Evolutionary conservation across 2,329 filamentous ascomycete species (phyloP).

Genomic region (Fusarium nanum): DNA sequence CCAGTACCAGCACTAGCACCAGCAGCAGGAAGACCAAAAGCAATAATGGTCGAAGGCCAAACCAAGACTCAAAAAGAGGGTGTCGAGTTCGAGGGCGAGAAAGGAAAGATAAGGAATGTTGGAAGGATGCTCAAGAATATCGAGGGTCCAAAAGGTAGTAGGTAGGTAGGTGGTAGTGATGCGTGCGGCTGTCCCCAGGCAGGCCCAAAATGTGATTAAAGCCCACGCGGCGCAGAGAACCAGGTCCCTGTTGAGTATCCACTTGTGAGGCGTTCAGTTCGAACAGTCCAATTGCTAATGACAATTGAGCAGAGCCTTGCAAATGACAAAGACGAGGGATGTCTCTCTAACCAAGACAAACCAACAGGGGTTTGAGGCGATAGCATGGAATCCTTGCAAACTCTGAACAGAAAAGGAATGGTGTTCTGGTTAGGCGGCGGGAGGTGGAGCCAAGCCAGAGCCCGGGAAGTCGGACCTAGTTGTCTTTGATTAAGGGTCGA

Average conservation of each 20-base stretch:
- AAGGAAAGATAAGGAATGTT: conserved; percentile 33
- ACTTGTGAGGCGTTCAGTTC: conserved; percentile 40
- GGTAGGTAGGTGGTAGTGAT: conserved; percentile 31
- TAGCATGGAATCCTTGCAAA: conserved; percentile 34
- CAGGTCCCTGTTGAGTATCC: conserved; percentile 44
- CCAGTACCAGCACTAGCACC: conserved; percentile 44
- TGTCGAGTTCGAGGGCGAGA: conserved; percentile 15
- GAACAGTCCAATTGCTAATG: conserved; percentile 37
- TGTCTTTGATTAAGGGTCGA: conserved; percentile 49
- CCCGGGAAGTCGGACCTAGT: conserved; percentile 45
- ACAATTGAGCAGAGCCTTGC: conserved; percentile 39
- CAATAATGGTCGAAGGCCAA: conserved; percentile 36
- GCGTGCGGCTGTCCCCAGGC: conserved; percentile 29
- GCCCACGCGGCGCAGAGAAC: conserved; percentile 41
- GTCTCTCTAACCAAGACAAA: conserved; percentile 22
- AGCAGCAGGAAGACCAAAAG: conserved; percentile 28
- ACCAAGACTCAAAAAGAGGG: conserved; percentile 27
- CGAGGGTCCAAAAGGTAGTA: conserved; percentile 27
- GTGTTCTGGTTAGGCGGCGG: conserved; percentile 38
- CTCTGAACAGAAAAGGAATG: conserved; percentile 32
- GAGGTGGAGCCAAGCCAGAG: conserved; percentile 43
- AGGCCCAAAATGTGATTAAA: conserved; percentile 42
- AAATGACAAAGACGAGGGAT: conserved; percentile 40
- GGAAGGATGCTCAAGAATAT: conserved; percentile 29
- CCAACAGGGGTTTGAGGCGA: conserved; percentile 28